These are phyloP conservation scores for Peniophora sp. DNA, from an alignment of 1,284 basidiomycete species.

Conservation along the genomic window DNA sequence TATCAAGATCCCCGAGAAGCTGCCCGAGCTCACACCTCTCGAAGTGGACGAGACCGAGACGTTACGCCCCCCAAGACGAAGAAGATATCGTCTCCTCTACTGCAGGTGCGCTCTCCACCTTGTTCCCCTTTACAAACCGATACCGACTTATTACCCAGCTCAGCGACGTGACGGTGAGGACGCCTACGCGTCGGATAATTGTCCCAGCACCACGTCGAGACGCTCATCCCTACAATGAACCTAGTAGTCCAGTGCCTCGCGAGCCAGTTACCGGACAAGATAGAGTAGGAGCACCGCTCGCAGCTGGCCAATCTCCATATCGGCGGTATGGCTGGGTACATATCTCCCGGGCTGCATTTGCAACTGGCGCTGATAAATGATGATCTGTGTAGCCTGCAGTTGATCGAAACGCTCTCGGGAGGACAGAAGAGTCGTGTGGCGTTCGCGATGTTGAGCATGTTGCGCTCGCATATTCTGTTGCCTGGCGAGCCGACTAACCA, in stretches of 20 bases:
- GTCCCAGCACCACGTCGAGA: constrained; percentile 97
- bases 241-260: constrained; percentile 94
- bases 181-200: constrained; percentile 71
- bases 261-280: constrained; percentile 87
- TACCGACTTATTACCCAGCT: constrained; percentile 28
- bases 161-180: constrained; percentile 74
- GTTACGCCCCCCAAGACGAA: constrained; percentile 94
- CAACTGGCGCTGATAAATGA: neutral
- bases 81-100: constrained; percentile 93
- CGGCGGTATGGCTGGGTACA: constrained; percentile 87
- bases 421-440: constrained; percentile 97
- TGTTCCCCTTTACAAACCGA: no score
- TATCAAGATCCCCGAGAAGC: constrained; percentile 97
- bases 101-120: constrained; percentile 42
- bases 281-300: constrained; percentile 91
- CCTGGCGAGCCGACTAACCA: constrained; percentile 98
- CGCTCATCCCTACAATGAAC: constrained; percentile 76
- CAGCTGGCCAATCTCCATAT: constrained; percentile 99
- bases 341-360: neutral
- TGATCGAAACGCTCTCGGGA: constrained; percentile 82
- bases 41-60: constrained; percentile 85
- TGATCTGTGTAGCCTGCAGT: constrained; percentile 46
- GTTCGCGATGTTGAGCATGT: constrained; percentile 87
- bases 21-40: constrained; percentile 90
- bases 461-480: constrained; percentile 81